A percentile compares a stretch with the other conserved stretches of the same genome.
phyloP scores from a whole-genome alignment of 176 grass and related monocot genomes.

The Avena insularis region DNA sequence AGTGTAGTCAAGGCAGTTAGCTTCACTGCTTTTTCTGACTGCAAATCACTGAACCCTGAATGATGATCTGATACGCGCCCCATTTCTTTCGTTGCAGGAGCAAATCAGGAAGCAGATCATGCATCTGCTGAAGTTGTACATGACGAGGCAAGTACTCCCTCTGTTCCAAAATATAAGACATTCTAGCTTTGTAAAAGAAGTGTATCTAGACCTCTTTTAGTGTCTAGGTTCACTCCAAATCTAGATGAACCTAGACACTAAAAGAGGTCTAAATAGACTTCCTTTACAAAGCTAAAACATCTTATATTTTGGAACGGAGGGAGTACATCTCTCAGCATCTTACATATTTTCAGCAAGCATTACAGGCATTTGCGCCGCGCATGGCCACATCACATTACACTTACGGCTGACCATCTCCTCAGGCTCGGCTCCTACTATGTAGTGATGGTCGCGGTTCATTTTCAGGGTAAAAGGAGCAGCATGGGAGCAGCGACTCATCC shows the following conservation, averaged over 20 bases:
- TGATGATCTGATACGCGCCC: too few species aligned
- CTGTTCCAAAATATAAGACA: too few species aligned
- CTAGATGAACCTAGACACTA: too few species aligned
- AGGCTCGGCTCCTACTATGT: not conserved
- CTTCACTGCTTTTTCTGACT: not conserved
- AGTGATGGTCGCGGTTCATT: not conserved
- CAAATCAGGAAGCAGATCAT: slow-evolving; percentile 11
- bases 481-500: not conserved
- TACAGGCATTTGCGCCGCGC: not conserved
- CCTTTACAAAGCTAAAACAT: too few species aligned
- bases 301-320: too few species aligned
- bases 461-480: slow-evolving; percentile 35
- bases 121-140: slow-evolving; percentile 35
- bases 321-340: not conserved
- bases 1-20: not conserved
- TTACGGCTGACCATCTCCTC: not conserved
- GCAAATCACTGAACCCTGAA: not conserved
- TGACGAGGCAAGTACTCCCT: slow-evolving; percentile 33
- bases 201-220: too few species aligned
- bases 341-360: too few species aligned
- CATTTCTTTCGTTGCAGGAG: slow-evolving; percentile 30
- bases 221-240: too few species aligned
- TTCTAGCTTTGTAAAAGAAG: too few species aligned
- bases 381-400: not conserved
- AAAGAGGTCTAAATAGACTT: too few species aligned